These are phyloP conservation scores for Murraya paniculata DNA, from an alignment of 345 rosid species.

Conservation along the genomic window DNA sequence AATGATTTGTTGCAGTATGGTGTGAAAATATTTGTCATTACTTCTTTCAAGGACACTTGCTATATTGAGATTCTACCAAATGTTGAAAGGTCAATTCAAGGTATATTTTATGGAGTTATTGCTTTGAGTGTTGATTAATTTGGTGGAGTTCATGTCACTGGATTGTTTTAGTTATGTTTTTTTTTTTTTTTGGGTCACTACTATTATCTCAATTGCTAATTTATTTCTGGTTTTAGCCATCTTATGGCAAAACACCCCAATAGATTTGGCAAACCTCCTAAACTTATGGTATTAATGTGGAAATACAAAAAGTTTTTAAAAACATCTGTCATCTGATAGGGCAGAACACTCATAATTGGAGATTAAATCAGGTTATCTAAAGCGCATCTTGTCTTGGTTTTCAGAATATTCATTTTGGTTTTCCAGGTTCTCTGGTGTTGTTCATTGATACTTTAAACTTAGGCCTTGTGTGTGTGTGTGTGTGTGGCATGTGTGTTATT, in stretches of 20 bases:
- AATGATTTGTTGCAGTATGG: slow-evolving; percentile 49
- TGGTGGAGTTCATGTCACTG: not conserved
- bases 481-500: too few species aligned
- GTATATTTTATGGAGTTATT: slow-evolving; percentile 20
- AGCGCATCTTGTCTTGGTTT: not conserved
- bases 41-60: slow-evolving; percentile 69
- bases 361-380: not conserved
- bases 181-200: not conserved
- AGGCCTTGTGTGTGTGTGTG: too few species aligned
- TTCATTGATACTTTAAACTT: not conserved
- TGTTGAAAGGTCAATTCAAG: slow-evolving; percentile 47
- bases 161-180: not conserved
- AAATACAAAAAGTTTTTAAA: not conserved
- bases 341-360: not conserved
- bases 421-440: not conserved
- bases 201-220: not conserved
- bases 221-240: not conserved
- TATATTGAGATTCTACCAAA: slow-evolving; percentile 57
- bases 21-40: slow-evolving; percentile 54
- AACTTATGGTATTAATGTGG: not conserved
- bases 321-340: not conserved
- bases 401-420: not conserved
- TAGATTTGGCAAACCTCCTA: too few species aligned
- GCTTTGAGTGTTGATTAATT: not conserved
- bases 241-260: not conserved